These are phyloP conservation scores for Naganishia antarctica DNA, from an alignment of 768 basidiomycete species.

Conservation along the genomic window DNA sequence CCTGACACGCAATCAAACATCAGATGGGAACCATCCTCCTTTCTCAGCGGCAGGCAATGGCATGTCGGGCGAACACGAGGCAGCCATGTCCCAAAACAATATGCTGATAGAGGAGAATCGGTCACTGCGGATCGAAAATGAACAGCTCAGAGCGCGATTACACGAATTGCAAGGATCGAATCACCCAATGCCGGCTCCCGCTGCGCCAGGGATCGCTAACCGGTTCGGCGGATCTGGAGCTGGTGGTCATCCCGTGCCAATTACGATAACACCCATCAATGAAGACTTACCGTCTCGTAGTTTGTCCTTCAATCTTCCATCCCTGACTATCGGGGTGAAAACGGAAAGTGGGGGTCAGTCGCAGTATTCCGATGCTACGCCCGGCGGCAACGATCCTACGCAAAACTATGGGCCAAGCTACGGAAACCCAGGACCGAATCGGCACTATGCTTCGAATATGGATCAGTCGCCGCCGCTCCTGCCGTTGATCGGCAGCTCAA, in stretches of 20 bases:
- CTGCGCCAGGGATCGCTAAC: background rate
- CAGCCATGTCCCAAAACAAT: conserved; percentile 5
- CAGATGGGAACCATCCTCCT: conserved; percentile 14
- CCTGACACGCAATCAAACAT: conserved; percentile 32
- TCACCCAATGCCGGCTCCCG: background rate
- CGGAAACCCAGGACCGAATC: background rate
- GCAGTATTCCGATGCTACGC: background rate
- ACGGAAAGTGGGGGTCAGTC: background rate
- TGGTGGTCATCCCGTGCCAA: background rate
- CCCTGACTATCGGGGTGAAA: conserved; percentile 11
- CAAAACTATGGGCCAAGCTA: conserved; percentile 1
- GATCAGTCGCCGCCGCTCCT: conserved; percentile 10
- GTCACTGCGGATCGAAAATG: conserved; percentile 16
- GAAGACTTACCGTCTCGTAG: conserved; percentile 5
- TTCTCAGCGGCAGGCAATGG: background rate
- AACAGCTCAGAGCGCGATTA: conserved; percentile 4
- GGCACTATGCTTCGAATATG: conserved; percentile 3
- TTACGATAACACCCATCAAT: background rate
- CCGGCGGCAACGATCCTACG: background rate
- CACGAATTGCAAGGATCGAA: conserved; percentile 2
- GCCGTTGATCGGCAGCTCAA: background rate
- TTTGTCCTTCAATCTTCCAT: conserved; percentile 8
- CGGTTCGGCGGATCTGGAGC: background rate
- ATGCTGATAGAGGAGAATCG: conserved; percentile 35
- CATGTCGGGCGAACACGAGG: background rate